phyloP scores from a whole-genome alignment of 495 filamentous ascomycete genomes.

The Penicillium herquei region DNA sequence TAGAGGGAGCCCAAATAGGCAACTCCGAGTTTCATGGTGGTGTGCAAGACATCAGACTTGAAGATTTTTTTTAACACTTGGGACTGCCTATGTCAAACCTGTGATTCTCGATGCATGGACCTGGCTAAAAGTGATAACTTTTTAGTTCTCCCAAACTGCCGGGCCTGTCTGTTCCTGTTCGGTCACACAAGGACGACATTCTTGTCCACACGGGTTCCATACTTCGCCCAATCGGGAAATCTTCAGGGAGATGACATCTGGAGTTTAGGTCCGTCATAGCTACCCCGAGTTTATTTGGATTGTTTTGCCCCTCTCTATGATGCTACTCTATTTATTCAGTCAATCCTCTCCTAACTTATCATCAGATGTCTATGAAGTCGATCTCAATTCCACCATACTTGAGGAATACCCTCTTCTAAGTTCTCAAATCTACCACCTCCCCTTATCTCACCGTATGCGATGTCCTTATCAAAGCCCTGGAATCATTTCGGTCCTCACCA shows the following conservation, averaged over 20 bases:
- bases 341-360: not conserved
- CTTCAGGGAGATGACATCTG: slow-evolving; percentile 12
- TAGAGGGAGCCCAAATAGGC: not conserved
- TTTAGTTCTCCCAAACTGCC: slow-evolving; percentile 10
- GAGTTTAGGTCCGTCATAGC: not conserved
- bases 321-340: not conserved
- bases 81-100: too few relatives aligned
- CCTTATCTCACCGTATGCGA: slow-evolving; percentile 29
- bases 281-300: not conserved
- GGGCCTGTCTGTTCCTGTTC: slow-evolving; percentile 12
- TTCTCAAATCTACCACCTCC: not conserved
- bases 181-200: slow-evolving; percentile 11
- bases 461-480: slow-evolving; percentile 46
- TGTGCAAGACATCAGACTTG: too few relatives aligned
- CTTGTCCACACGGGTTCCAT: not conserved
- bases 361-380: not conserved
- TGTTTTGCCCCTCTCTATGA: not conserved
- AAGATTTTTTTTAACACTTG: too few relatives aligned
- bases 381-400: not conserved
- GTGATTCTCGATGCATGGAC: too few relatives aligned
- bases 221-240: slow-evolving; percentile 4
- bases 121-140: not conserved
- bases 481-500: slow-evolving; percentile 39
- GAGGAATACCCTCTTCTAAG: too few relatives aligned
- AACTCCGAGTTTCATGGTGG: too few relatives aligned